Evolutionary conservation across 495 filamentous ascomycete species (phyloP).

Genomic region (Penicillium herquei): DNA sequence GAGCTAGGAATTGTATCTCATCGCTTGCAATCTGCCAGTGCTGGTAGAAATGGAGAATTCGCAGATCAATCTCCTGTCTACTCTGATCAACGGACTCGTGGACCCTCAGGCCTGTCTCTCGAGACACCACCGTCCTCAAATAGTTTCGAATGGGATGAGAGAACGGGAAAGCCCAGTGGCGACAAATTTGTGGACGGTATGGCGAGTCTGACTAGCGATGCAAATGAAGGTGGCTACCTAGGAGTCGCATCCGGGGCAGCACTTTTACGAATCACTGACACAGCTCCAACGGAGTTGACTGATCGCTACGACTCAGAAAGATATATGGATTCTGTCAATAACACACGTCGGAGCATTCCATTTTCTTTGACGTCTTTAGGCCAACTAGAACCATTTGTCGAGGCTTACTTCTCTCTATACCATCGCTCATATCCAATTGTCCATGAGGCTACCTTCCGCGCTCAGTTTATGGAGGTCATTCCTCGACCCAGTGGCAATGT

Average conservation of each 20-base stretch:
- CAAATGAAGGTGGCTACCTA: slow-evolving; percentile 16
- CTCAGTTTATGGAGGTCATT: slow-evolving; percentile 21
- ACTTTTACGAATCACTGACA: slow-evolving; percentile 12
- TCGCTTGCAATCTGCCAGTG: no score
- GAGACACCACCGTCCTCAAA: slow-evolving; percentile 9
- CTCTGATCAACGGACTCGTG: no score
- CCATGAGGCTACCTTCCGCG: slow-evolving; percentile 23
- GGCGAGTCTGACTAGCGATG: slow-evolving; percentile 19
- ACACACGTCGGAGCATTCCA: neutral
- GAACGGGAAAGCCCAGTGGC: slow-evolving; percentile 1
- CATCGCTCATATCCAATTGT: slow-evolving; percentile 22
- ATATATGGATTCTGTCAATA: neutral
- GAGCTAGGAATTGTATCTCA: no score
- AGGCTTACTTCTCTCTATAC: slow-evolving; percentile 19
- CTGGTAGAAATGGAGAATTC: no score
- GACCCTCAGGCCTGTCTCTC: neutral
- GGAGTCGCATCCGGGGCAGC: slow-evolving; percentile 20
- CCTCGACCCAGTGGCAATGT: slow-evolving; percentile 13
- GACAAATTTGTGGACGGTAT: slow-evolving; percentile 20
- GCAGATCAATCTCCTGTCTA: no score
- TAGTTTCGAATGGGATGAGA: slow-evolving; percentile 20
- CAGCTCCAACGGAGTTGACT: neutral
- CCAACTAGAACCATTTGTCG: slow-evolving; percentile 18
- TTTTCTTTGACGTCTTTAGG: slow-evolving; percentile 8
- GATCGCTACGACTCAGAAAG: neutral